A percentile compares a stretch with the other conserved stretches of the same genome.
These are phyloP conservation scores for Brassica balearica DNA, from an alignment of 441 rosid genomes.

Conservation along the genomic window DNA sequence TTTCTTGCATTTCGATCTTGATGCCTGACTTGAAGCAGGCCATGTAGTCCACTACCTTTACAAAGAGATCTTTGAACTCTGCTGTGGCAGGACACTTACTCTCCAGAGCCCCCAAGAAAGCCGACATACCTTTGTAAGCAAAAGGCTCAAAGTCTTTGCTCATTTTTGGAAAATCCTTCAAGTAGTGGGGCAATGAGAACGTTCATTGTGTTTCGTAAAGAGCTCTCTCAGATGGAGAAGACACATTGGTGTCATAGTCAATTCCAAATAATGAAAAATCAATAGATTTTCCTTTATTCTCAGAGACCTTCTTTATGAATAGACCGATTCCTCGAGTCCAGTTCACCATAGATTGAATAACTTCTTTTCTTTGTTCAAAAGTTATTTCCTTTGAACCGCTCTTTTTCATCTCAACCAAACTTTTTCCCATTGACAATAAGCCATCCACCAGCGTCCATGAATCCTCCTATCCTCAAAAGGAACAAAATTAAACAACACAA, in stretches of 20 bases:
- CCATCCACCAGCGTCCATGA: not conserved
- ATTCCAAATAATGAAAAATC: not conserved
- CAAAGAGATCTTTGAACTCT: constrained; percentile 26
- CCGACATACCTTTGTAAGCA: constrained; percentile 19
- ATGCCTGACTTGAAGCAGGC: constrained; percentile 1
- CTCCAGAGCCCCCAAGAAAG: constrained; percentile 1
- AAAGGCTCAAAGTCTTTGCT: constrained; percentile 25
- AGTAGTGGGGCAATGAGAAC: constrained; percentile 8
- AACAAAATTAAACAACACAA: not conserved
- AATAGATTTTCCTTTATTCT: not conserved
- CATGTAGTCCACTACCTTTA: constrained; percentile 6
- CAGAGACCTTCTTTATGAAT: not conserved
- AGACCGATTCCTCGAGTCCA: not conserved
- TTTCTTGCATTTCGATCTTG: not conserved
- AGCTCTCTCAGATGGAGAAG: constrained; percentile 12
- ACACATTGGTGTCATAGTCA: constrained; percentile 6
- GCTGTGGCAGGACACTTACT: constrained; percentile 6
- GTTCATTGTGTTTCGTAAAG: constrained; percentile 18
- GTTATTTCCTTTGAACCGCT: not conserved
- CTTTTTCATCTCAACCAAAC: not conserved
- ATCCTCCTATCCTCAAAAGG: not conserved
- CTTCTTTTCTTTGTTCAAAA: constrained; percentile 2
- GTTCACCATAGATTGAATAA: not conserved
- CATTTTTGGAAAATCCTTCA: constrained; percentile 12
- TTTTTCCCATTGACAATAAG: not conserved